Evolutionary conservation across 352 stramenopile species (phyloP), one percentile per base, ranked within the genome.

Genomic region (Pythium rishiriense): DNA sequence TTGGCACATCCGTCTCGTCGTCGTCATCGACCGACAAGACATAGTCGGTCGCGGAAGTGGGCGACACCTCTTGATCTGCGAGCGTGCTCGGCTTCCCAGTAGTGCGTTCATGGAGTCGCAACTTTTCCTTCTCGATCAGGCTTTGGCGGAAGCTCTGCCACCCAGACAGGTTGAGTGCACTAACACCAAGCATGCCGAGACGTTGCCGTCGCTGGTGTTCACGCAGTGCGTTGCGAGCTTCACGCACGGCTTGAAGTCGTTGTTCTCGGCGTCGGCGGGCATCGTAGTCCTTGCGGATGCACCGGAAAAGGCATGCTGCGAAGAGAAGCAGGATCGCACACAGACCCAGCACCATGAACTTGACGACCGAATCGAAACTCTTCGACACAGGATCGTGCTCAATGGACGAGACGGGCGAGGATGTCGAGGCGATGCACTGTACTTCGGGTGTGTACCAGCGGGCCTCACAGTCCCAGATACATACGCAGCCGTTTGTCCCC

Each of bases 61-160:
- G 41, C 3, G 54, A 61, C 3, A 45, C 29, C 12, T 22, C 11
- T 42, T 25, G n/a, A 57, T 57, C 50, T 8, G 31, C 39, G n/a
- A 2, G 11, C 11, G 21, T 29, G 10, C 2, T 17, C 6, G 15
- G 1, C 3, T 53, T n/a, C 3, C 5, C 48, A 24, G 3, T 33
- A 52, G 8, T 31, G 22, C 39, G 6, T 41, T 29, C 7, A 43
- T 15, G 17, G 11, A 43, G 9, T 19, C 41, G 43, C n/a, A 24
- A 17, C 26, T 51, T 62, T 21, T 69, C 62, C 41, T 69, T 69
- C 25, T 63, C 62, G n/a, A 69, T 69, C 21, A 57, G n/a, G 17
- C 54, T 69, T 31, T 69, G 33, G 37, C 62, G 43, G 25, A 63
- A 59, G 1, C n/a, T 69, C 42, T 58, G 46, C 62, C 62, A 69